A percentile compares a stretch with the other conserved stretches of the same genome.
These are phyloP conservation scores for Phlebiopsis gigantea DNA, from an alignment of 768 basidiomycete genomes.

Conservation along the genomic window DNA sequence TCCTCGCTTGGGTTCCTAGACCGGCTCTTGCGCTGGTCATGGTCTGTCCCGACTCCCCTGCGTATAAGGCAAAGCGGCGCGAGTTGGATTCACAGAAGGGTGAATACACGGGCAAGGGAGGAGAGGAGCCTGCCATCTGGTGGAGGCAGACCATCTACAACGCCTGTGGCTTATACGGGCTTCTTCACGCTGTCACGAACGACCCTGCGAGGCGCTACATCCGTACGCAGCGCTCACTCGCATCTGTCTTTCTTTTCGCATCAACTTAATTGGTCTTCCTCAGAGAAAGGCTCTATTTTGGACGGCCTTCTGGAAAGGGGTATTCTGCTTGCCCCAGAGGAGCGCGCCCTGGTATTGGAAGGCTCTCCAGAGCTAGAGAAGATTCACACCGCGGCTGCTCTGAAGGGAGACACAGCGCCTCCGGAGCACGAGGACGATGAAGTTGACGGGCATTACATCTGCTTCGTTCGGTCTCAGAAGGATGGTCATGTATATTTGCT, in stretches of 20 bases:
- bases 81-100: background rate
- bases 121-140: constrained; percentile 4
- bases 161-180: constrained; percentile 11
- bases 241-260: background rate
- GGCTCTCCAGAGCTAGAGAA: constrained; percentile 6
- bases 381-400: constrained; percentile 7
- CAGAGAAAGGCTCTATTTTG: constrained; percentile 5
- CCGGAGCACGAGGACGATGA: constrained; percentile 6
- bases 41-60: background rate
- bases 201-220: constrained; percentile 5
- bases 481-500: constrained; percentile 7
- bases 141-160: constrained; percentile 12
- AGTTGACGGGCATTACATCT: constrained; percentile 6
- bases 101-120: constrained; percentile 3
- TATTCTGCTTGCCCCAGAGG: constrained; percentile 1
- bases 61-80: background rate
- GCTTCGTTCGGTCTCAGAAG: constrained; percentile 7
- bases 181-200: constrained; percentile 8
- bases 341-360: constrained; percentile 8
- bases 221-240: background rate
- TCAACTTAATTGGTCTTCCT: background rate
- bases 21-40: constrained; percentile 7
- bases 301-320: background rate
- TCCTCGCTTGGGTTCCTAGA: constrained; percentile 8
- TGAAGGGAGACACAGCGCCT: constrained; percentile 7